Evolutionary conservation across 1,284 basidiomycete species (phyloP).

Genomic region (Blastosporella zonata): DNA sequence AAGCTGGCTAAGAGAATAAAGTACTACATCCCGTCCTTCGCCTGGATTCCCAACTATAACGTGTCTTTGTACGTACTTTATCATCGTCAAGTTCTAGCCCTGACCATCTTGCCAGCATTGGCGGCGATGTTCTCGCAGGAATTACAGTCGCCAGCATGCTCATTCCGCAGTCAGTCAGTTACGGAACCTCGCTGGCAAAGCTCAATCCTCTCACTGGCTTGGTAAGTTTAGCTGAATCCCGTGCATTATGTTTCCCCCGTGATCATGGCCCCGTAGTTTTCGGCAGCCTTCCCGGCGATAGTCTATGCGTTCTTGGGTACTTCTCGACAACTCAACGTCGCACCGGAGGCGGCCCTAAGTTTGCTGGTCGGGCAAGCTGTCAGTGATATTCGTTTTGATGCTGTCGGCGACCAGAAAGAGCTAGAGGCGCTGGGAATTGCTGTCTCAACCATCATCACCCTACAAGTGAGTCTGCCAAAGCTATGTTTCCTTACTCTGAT

Average conservation of each 20-base stretch:
- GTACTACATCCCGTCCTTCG: conserved; percentile 70
- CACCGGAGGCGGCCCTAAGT: conserved; percentile 87
- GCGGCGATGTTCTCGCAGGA: conserved; percentile 82
- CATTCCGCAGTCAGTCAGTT: conserved; percentile 91
- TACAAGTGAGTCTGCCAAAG: conserved; percentile 59
- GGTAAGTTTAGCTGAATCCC: conserved; percentile 44
- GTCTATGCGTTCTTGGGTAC: conserved; percentile 86
- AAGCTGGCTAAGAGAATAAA: conserved; percentile 28
- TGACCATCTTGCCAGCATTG: conserved; percentile 48
- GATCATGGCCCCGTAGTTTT: conserved; percentile 46
- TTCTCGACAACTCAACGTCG: conserved; percentile 79
- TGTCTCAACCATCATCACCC: conserved; percentile 74
- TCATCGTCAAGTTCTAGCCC: conserved; percentile 7
- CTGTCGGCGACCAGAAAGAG: conserved; percentile 52
- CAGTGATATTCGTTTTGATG: conserved; percentile 61
- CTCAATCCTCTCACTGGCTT: conserved; percentile 81
- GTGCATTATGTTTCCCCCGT: conserved; percentile 14
- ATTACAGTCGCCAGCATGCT: conserved; percentile 87
- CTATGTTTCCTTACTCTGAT: background rate
- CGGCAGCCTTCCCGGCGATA: conserved; percentile 77
- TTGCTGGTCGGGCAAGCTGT: conserved; percentile 89
- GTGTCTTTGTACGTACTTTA: conserved; percentile 49
- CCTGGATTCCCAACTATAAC: conserved; percentile 86
- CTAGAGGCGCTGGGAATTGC: conserved; percentile 59
- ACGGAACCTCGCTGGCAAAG: conserved; percentile 83